These are phyloP conservation scores for Leccinellum luteum DNA, from an alignment of 768 basidiomycete genomes.

Conservation along the genomic window DNA sequence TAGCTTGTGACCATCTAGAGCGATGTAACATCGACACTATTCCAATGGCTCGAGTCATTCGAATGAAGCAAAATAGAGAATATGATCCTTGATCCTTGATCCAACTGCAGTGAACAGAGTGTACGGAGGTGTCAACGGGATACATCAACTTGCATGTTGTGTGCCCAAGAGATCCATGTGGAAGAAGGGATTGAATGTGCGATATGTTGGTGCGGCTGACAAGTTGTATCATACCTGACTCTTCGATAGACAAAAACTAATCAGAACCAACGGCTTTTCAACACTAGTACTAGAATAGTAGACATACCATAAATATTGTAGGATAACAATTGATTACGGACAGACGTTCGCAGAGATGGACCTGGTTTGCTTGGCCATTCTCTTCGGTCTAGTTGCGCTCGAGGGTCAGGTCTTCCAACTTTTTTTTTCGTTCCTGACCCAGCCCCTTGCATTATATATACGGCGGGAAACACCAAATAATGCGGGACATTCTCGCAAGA, in stretches of 20 bases:
- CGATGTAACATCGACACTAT: neutral
- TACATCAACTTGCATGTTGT: neutral
- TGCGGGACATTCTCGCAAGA: neutral
- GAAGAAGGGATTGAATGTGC: neutral
- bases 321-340: neutral
- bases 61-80: neutral
- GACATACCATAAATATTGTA: conserved; percentile 9
- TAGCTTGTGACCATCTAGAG: neutral
- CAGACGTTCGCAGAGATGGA: neutral
- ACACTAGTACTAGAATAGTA: neutral
- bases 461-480: conserved; percentile 11
- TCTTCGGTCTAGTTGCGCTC: neutral
- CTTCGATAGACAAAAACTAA: neutral
- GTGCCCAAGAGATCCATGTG: neutral
- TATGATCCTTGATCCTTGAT: neutral
- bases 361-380: neutral
- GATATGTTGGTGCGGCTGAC: neutral
- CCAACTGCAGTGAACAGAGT: neutral
- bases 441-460: neutral
- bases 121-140: neutral
- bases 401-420: neutral
- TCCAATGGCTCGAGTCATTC: neutral
- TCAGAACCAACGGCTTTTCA: neutral
- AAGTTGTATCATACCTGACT: neutral
- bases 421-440: neutral